A percentile compares a stretch with the other conserved stretches of the same genome.
Conservation (phyloP, 164 flowering plant genomes). For the Liquidambar formosana region DNA sequence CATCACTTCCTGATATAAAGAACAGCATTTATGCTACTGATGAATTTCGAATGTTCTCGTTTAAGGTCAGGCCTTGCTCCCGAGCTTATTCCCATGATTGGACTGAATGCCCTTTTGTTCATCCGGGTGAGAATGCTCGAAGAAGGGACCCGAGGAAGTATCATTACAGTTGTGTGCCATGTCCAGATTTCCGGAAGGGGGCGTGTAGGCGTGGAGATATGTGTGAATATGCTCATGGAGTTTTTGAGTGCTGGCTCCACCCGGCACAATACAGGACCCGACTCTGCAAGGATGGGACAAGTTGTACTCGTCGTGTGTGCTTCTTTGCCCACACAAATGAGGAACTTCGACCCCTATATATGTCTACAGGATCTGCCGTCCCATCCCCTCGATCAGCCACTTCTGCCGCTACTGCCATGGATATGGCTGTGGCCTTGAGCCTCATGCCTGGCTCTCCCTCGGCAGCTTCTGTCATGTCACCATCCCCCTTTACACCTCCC, state of each 20-base stretch:
- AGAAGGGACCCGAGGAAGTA: conserved; percentile 16
- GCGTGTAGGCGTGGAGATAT: conserved; percentile 1
- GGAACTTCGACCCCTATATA: conserved; percentile 12
- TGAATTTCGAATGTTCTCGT: conserved; percentile 11
- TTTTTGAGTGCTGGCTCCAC: conserved; percentile 14
- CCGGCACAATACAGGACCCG: conserved; percentile 6
- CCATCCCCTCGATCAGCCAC: conserved; percentile 11
- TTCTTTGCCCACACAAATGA: conserved; percentile 13
- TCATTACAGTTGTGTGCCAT: conserved; percentile 16
- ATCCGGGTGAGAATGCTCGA: conserved; percentile 14
- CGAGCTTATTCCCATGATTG: conserved; percentile 19
- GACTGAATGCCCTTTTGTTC: conserved; percentile 18
- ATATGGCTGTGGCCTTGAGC: conserved; percentile 43
- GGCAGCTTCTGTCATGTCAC: conserved; percentile 23
- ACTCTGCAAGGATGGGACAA: conserved; percentile 10
- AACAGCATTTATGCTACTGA: conserved; percentile 6
- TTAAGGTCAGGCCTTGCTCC: conserved; percentile 12
- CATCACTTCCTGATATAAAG: conserved; percentile 11
- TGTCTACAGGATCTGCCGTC: conserved; percentile 13
- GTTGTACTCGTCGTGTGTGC: conserved; percentile 5
- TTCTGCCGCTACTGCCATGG: conserved; percentile 32
- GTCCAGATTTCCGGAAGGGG: conserved; percentile 16
- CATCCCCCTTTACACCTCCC: conserved; percentile 36
- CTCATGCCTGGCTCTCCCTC: conserved; percentile 46
- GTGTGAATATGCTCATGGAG: conserved; percentile 13